These are phyloP conservation scores for Pyrus betulifolia DNA, from an alignment of 306 rosid genomes.

Conservation along the genomic window DNA sequence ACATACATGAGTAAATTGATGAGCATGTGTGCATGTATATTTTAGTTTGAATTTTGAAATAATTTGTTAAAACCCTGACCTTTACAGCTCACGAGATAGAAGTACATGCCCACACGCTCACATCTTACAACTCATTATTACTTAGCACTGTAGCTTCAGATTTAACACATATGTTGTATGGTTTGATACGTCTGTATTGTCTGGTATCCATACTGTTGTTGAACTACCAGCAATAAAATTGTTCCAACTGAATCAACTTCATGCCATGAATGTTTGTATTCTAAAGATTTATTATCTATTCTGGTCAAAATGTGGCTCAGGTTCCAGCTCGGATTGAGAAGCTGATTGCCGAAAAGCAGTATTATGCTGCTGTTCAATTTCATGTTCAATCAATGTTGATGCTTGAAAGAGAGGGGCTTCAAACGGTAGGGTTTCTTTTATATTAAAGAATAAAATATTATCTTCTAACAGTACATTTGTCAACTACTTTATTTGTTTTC, in stretches of 20 bases:
- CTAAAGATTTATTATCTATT: slow-evolving; percentile 13
- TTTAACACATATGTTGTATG: neutral
- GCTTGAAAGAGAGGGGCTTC: slow-evolving; percentile 96
- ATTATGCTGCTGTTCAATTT: slow-evolving; percentile 92
- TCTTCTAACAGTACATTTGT: slow-evolving; percentile 71
- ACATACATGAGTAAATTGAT: neutral
- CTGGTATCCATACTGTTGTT: neutral
- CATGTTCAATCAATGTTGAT: slow-evolving; percentile 80
- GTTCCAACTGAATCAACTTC: neutral
- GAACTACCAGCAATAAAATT: neutral
- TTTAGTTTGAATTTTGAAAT: neutral
- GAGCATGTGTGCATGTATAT: neutral
- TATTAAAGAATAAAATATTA: neutral
- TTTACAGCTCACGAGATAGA: neutral
- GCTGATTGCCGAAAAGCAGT: slow-evolving; percentile 84
- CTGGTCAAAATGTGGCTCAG: slow-evolving; percentile 38
- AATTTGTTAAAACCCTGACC: neutral
- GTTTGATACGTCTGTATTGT: neutral
- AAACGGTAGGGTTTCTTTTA: slow-evolving; percentile 46
- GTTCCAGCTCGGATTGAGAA: slow-evolving; percentile 94
- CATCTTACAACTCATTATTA: neutral
- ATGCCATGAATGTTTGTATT: neutral
- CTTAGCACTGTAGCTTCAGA: neutral
- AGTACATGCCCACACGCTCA: neutral
- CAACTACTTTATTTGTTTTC: slow-evolving; percentile 13